phyloP scores from a whole-genome alignment of 2,329 filamentous ascomycete genomes.

The Ceratocystis smalleyi region DNA sequence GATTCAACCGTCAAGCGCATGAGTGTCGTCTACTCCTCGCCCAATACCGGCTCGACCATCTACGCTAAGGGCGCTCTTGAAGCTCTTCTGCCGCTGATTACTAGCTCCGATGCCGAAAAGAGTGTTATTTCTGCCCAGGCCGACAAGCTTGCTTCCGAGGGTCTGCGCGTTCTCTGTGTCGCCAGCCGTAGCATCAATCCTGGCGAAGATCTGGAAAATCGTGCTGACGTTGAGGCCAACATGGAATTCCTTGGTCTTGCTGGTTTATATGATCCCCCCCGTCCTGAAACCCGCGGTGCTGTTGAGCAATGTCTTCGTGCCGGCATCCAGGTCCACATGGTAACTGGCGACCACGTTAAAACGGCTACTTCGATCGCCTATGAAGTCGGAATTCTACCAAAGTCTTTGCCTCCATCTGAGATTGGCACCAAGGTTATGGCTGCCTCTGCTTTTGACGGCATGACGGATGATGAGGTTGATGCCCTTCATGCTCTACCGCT shows the following conservation, averaged over 20 bases:
- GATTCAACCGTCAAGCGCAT: slow-evolving; percentile 61
- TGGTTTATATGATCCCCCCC: slow-evolving; percentile 58
- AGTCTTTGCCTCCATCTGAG: slow-evolving; percentile 25
- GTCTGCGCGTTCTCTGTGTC: slow-evolving; percentile 53
- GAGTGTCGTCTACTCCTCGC: slow-evolving; percentile 47
- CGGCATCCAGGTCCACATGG: slow-evolving; percentile 52
- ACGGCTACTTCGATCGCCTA: slow-evolving; percentile 51
- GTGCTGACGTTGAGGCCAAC: slow-evolving; percentile 38
- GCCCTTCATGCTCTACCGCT: slow-evolving; percentile 44
- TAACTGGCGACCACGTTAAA: slow-evolving; percentile 53
- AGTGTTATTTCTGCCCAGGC: slow-evolving; percentile 33
- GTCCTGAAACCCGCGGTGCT: slow-evolving; percentile 47
- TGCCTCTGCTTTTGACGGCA: slow-evolving; percentile 45
- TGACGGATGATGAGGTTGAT: slow-evolving; percentile 49
- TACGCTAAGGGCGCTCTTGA: slow-evolving; percentile 46
- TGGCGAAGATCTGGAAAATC: slow-evolving; percentile 29
- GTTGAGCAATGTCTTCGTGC: slow-evolving; percentile 44
- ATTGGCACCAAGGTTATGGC: slow-evolving; percentile 40
- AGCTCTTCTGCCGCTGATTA: slow-evolving; percentile 37
- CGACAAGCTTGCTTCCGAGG: slow-evolving; percentile 43
- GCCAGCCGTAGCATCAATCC: slow-evolving; percentile 34
- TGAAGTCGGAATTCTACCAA: slow-evolving; percentile 45
- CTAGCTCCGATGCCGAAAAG: slow-evolving; percentile 33
- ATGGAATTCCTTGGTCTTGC: slow-evolving; percentile 54
- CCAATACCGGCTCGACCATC: slow-evolving; percentile 27